Percentiles rank a stretch among this genome's conserved stretches.
These are phyloP conservation scores for Mortierella sp. DNA, from an alignment of 371 early-diverging fungal genomes.

Conservation along the genomic window DNA sequence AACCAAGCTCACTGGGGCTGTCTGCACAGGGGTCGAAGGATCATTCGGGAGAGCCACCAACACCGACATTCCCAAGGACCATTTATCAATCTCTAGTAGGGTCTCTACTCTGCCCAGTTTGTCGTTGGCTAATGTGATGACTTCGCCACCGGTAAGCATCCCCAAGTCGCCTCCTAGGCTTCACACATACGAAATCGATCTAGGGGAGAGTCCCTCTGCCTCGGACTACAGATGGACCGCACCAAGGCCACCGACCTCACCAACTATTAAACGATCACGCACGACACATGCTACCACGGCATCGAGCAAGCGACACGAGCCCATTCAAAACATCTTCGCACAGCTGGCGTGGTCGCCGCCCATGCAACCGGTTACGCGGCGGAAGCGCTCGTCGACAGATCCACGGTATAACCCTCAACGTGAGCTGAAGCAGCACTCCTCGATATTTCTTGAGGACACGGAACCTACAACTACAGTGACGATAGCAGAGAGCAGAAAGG, in stretches of 20 bases:
- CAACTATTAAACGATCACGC: background rate
- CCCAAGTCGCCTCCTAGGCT: constrained; percentile 6
- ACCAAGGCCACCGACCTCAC: background rate
- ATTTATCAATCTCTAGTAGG: too few relatives aligned
- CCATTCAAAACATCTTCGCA: constrained; percentile 20
- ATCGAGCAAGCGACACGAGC: background rate
- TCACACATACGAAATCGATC: background rate
- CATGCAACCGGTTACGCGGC: background rate
- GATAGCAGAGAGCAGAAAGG: background rate
- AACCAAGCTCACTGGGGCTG: background rate
- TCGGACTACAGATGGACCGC: background rate
- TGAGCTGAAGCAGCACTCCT: background rate
- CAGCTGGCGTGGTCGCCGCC: constrained; percentile 44
- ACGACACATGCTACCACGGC: background rate
- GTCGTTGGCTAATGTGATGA: background rate
- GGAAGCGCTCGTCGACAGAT: constrained; percentile 3
- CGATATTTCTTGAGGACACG: background rate
- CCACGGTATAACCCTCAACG: background rate
- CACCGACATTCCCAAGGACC: too few relatives aligned
- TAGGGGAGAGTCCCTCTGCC: constrained; percentile 21
- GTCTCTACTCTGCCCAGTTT: background rate
- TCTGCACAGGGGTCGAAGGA: too few relatives aligned
- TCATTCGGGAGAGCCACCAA: too few relatives aligned
- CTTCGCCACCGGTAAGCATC: background rate
- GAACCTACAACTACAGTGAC: background rate